A percentile compares a stretch with the other conserved stretches of the same genome.
Conservation (phyloP, 306 rosid genomes). For the Abrus pulchellus region DNA sequence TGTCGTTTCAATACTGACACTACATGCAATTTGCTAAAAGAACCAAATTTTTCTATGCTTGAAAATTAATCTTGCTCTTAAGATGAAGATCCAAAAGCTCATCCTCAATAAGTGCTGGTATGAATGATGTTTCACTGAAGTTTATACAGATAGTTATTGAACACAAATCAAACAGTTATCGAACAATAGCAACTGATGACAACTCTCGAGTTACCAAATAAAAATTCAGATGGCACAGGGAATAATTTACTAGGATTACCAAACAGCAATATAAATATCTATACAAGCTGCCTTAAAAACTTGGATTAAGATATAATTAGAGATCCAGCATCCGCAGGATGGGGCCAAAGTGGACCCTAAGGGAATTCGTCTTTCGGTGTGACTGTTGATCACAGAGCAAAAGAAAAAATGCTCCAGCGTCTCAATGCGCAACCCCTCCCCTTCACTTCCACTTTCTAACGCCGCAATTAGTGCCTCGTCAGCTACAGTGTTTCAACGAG, state of each 20-base stretch:
- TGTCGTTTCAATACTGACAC: too few relatives aligned
- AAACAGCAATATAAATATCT: constrained; percentile 20
- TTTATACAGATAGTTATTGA: too few relatives aligned
- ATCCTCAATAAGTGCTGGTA: too few relatives aligned
- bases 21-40: too few relatives aligned
- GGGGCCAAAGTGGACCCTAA: neutral
- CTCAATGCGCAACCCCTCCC: constrained; percentile 55
- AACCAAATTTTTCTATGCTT: too few relatives aligned
- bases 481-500: constrained; percentile 5
- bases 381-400: neutral
- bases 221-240: neutral
- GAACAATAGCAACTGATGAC: too few relatives aligned
- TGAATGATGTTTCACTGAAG: too few relatives aligned
- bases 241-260: neutral
- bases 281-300: constrained; percentile 21
- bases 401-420: neutral
- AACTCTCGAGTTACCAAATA: neutral
- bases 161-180: neutral
- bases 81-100: too few relatives aligned
- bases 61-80: too few relatives aligned
- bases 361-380: constrained; percentile 10
- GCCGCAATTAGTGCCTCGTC: constrained; percentile 78
- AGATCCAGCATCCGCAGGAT: constrained; percentile 17
- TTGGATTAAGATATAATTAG: neutral
- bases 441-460: constrained; percentile 71